A percentile compares a stretch with the other conserved stretches of the same genome.
Evolutionary conservation across 129 eudicot species (phyloP).

Genomic region (Centaurea solstitialis): DNA sequence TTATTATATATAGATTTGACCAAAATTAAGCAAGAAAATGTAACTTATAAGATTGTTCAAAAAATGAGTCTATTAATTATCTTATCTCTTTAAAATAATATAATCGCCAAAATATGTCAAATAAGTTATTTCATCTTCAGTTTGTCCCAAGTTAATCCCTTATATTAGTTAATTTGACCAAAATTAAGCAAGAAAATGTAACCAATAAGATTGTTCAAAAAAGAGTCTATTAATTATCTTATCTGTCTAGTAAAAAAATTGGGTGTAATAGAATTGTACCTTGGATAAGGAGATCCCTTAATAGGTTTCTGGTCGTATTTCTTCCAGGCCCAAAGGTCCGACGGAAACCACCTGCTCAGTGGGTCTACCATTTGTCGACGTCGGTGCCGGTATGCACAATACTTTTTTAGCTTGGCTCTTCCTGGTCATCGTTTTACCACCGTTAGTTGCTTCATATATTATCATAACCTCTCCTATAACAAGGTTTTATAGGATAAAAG

Average conservation of each 20-base stretch:
- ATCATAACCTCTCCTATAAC: no score
- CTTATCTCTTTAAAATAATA: no score
- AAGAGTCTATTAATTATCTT: not conserved
- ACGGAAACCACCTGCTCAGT: slow-evolving; percentile 91
- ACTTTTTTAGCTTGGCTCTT: slow-evolving; percentile 96
- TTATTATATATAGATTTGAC: no score
- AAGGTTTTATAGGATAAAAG: no score
- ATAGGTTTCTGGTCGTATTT: slow-evolving; percentile 96
- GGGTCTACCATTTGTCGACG: slow-evolving; percentile 85
- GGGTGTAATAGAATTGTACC: slow-evolving; percentile 39
- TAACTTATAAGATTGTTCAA: no score
- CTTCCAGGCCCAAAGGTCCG: slow-evolving; percentile 99
- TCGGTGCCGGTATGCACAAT: slow-evolving; percentile 95
- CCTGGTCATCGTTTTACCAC: slow-evolving; percentile 43
- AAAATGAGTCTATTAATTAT: no score
- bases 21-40: no score
- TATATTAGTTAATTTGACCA: not conserved
- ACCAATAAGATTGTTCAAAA: no score
- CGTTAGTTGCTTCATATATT: not conserved
- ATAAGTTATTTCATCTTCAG: no score
- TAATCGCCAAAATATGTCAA: no score
- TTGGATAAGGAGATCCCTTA: slow-evolving; percentile 97
- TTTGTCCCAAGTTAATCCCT: no score
- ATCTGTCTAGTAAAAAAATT: not conserved
- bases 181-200: not conserved